Evolutionary conservation across 2,329 filamentous ascomycete species (phyloP), one percentile per base, ranked within the genome.

Genomic region (Coniella vitis): DNA sequence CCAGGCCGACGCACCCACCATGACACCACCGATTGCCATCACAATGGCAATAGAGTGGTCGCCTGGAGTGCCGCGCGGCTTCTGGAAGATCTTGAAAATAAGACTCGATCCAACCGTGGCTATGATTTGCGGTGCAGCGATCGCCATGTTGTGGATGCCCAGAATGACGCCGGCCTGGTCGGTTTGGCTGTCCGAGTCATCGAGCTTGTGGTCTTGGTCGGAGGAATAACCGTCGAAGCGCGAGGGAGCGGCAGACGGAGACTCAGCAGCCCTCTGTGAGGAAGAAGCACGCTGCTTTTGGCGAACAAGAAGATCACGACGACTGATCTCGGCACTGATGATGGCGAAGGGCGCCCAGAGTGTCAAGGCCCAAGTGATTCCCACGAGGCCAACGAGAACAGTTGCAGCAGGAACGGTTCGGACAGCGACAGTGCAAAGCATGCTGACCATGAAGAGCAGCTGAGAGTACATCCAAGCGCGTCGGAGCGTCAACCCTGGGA

Each of bases 331-430:
- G 4, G 88, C 88, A 39, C 88, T 90, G 63, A 97, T 96, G 58
- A 97, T 86, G 35, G 91, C 90, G 70, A 91, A 97, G 0, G 91
- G 91, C 0, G 90, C 91, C 91, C 91, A 97, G 21, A 94, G 79
- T 2, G 90, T 90, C 60, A 96, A 72, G 19, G 90, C 90, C 91
- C 91, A 97, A 1, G 88, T 90, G 51, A 97, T 82, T 31, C 91
- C 91, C 41, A 95, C 83, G 20, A 93, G 70, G 1, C 83, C 87
- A 48, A 95, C 84, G 31, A 95, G 76, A 1, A 81, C 74, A 0
- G 87, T 95, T 1, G 87, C 91, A 9, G 76, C 79, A 49, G 78
- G 71, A 7, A 89, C 83, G 2, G 79, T 81, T 36, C 73, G 76
- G 35, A 95, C 87, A 52, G 95, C 75, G 49, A 95, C 81, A 0